Percentiles rank a stretch among this genome's conserved stretches.
Conservation (phyloP, 176 grass and related monocot species). For the Aegilops speltoides region DNA sequence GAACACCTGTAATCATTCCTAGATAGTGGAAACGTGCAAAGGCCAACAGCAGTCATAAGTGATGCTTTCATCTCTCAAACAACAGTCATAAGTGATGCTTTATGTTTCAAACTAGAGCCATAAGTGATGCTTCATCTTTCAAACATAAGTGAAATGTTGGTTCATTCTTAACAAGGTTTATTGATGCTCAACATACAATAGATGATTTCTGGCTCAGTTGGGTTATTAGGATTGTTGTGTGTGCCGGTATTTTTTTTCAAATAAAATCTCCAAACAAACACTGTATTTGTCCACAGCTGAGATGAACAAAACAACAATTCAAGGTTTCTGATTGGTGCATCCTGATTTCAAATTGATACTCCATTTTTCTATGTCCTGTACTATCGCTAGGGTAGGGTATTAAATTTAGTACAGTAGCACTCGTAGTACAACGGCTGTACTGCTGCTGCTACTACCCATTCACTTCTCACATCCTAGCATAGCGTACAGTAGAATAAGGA, state of each 20-base stretch:
- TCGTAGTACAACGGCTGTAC: conserved; percentile 30
- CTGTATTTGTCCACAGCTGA: not conserved
- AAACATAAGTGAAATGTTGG: not conserved
- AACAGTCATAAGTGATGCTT: not conserved
- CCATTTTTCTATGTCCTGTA: not conserved
- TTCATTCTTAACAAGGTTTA: not conserved
- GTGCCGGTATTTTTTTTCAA: not conserved
- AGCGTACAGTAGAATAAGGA: conserved; percentile 29
- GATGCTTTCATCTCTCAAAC: conserved; percentile 11
- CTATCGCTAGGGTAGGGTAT: conserved; percentile 11
- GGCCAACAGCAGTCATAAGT: not conserved
- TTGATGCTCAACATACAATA: not conserved
- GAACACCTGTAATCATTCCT: conserved; percentile 52
- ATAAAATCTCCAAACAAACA: not conserved
- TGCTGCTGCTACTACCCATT: not conserved
- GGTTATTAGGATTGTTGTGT: not conserved
- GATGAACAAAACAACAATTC: not conserved
- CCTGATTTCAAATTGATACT: not conserved
- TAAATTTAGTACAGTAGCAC: conserved; percentile 14
- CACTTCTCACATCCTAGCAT: not conserved
- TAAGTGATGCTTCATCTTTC: not conserved
- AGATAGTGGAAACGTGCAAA: conserved; percentile 23
- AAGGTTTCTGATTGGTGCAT: not conserved
- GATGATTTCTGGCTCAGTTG: not conserved
- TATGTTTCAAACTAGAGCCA: no score